Evolutionary conservation across 805 yeast species (phyloP).

Genomic region (Torulaspora franciscae): DNA sequence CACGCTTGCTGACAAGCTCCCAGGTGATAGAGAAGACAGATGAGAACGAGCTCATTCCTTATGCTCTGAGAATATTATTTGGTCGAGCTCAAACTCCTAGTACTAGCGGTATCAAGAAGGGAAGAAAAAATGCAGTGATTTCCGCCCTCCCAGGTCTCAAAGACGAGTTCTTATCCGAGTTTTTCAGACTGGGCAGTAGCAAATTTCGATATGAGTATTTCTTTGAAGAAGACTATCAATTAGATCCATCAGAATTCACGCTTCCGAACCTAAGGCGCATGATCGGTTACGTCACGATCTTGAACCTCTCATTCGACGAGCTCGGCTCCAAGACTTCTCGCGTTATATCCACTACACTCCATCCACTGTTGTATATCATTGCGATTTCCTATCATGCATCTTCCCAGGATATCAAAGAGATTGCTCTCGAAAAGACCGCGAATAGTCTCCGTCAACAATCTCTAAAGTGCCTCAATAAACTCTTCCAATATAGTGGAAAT

Average conservation of each 20-base stretch:
- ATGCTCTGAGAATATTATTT: constrained; percentile 70
- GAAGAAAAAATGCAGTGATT: constrained; percentile 67
- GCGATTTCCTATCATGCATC: constrained; percentile 48
- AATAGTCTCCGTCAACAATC: constrained; percentile 62
- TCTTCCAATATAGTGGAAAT: constrained; percentile 52
- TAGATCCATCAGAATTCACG: constrained; percentile 28
- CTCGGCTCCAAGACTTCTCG: constrained; percentile 54
- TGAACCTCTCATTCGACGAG: constrained; percentile 31
- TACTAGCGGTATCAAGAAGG: constrained; percentile 63
- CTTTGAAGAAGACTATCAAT: constrained; percentile 25
- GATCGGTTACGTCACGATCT: constrained; percentile 56
- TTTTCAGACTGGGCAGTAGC: constrained; percentile 57
- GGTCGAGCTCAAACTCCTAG: constrained; percentile 77
- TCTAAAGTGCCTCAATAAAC: constrained; percentile 53
- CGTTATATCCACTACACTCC: constrained; percentile 47
- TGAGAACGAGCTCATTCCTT: constrained; percentile 55
- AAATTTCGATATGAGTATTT: constrained; percentile 43
- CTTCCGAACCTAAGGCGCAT: constrained; percentile 43
- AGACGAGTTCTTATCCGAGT: constrained; percentile 49
- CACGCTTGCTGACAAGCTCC: constrained; percentile 49
- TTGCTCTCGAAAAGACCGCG: constrained; percentile 42
- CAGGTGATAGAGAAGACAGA: constrained; percentile 61
- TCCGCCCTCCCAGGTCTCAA: constrained; percentile 55
- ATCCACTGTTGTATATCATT: constrained; percentile 54
- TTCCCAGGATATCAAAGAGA: constrained; percentile 22